A percentile compares a stretch with the other conserved stretches of the same genome.
Evolutionary conservation across 495 filamentous ascomycete species (phyloP).

Genomic region (Astrothelium subdiscretum): DNA sequence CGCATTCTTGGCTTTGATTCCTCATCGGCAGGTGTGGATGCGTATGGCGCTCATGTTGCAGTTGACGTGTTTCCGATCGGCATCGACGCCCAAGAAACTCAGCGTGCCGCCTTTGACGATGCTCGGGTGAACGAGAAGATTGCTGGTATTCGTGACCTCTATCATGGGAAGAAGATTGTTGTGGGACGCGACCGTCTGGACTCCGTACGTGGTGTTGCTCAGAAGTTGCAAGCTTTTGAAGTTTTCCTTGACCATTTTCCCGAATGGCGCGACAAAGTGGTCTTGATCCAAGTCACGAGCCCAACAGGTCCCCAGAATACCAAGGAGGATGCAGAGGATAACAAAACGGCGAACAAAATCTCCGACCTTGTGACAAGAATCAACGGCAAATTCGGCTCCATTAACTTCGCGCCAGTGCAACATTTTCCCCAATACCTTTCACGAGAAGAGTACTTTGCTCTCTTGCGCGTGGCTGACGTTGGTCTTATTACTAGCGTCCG

Average conservation of each 20-base stretch:
- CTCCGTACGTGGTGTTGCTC: slow-evolving; percentile 76
- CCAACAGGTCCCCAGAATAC: slow-evolving; percentile 66
- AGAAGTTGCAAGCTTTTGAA: slow-evolving; percentile 90
- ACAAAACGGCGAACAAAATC: slow-evolving; percentile 70
- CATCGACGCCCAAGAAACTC: slow-evolving; percentile 64
- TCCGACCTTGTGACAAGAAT: slow-evolving; percentile 81
- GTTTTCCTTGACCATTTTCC: slow-evolving; percentile 77
- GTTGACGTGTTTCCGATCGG: slow-evolving; percentile 88
- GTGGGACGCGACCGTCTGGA: slow-evolving; percentile 89
- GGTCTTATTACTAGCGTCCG: slow-evolving; percentile 85
- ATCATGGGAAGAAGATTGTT: slow-evolving; percentile 77
- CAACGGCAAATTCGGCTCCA: slow-evolving; percentile 75
- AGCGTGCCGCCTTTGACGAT: slow-evolving; percentile 56
- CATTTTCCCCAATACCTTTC: slow-evolving; percentile 87
- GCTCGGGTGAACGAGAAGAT: slow-evolving; percentile 56
- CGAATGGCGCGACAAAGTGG: slow-evolving; percentile 83
- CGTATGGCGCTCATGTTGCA: slow-evolving; percentile 74
- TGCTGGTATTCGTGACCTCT: slow-evolving; percentile 53
- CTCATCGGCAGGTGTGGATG: slow-evolving; percentile 66
- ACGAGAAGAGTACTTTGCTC: slow-evolving; percentile 79
- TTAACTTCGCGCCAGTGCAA: slow-evolving; percentile 77
- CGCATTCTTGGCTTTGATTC: slow-evolving; percentile 78
- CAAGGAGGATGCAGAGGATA: slow-evolving; percentile 50
- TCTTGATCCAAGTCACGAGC: slow-evolving; percentile 87
- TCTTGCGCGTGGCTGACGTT: slow-evolving; percentile 75